phyloP scores from a whole-genome alignment of 2,329 filamentous ascomycete species.

The Plenodomus biglobosus region DNA sequence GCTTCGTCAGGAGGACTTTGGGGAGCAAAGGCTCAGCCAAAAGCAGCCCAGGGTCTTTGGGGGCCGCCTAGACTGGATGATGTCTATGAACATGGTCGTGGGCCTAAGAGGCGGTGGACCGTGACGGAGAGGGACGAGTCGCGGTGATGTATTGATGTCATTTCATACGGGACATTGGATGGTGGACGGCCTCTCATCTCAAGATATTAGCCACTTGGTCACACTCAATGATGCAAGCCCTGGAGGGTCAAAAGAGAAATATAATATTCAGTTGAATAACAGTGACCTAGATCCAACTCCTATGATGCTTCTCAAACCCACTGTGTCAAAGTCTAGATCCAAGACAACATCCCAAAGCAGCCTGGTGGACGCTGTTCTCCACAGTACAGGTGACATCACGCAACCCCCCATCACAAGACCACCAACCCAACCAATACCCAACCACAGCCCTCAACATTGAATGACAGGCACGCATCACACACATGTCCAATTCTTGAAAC shows the following conservation, averaged over 20 bases:
- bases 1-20: constrained; percentile 26
- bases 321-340: neutral
- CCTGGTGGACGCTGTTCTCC: neutral
- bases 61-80: constrained; percentile 42
- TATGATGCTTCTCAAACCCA: too few relatives aligned
- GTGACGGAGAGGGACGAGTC: constrained; percentile 40
- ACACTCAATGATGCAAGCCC: neutral
- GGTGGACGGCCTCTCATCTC: neutral
- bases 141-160: neutral
- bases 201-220: neutral
- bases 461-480: neutral
- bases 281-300: too few relatives aligned
- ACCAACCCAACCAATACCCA: neutral
- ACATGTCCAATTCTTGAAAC: neutral
- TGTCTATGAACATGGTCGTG: constrained; percentile 41
- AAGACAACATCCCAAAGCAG: neutral
- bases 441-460: neutral
- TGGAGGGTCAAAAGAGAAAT: too few relatives aligned
- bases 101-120: constrained; percentile 50
- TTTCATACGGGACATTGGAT: neutral
- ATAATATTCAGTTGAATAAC: neutral
- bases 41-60: constrained; percentile 46
- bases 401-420: constrained; percentile 4
- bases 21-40: constrained; percentile 22
- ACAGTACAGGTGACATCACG: constrained; percentile 5